phyloP scores from a whole-genome alignment of 192 early-diverging fungal genomes.

The Geosiphon pyriformis region DNA sequence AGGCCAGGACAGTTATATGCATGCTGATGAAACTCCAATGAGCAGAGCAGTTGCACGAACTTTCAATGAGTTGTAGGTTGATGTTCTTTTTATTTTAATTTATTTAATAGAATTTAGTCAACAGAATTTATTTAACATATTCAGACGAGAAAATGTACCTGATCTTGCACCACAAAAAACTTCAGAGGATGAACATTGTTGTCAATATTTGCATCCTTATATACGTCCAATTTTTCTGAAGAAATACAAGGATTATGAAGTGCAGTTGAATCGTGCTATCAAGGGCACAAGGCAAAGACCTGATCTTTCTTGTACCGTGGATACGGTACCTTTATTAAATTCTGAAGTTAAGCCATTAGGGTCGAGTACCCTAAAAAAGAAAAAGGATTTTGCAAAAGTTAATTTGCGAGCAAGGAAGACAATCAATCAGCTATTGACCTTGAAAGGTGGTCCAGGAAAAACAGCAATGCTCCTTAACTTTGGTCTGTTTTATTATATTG shows the following conservation, averaged over 20 bases:
- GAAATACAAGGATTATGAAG: constrained; percentile 15
- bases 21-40: constrained; percentile 14
- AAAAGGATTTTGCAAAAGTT: constrained; percentile 17
- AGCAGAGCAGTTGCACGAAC: constrained; percentile 20
- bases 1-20: constrained; percentile 23
- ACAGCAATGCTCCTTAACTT: constrained; percentile 11
- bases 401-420: constrained; percentile 18
- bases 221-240: constrained; percentile 11
- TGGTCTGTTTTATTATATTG: constrained; percentile 13
- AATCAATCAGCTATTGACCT: constrained; percentile 18
- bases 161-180: constrained; percentile 16
- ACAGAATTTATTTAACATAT: constrained; percentile 9
- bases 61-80: constrained; percentile 24
- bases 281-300: constrained; percentile 23
- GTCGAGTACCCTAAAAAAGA: constrained; percentile 7
- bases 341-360: constrained; percentile 22
- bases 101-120: not conserved
- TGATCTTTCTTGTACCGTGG: constrained; percentile 15
- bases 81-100: not conserved
- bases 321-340: not conserved
- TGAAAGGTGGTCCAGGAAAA: constrained; percentile 22
- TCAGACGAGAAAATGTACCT: constrained; percentile 4
- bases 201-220: constrained; percentile 20
- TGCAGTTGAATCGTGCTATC: constrained; percentile 14
- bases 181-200: constrained; percentile 19